Evolutionary conservation across 306 rosid species (phyloP).

Genomic region (Rosa lucieae): DNA sequence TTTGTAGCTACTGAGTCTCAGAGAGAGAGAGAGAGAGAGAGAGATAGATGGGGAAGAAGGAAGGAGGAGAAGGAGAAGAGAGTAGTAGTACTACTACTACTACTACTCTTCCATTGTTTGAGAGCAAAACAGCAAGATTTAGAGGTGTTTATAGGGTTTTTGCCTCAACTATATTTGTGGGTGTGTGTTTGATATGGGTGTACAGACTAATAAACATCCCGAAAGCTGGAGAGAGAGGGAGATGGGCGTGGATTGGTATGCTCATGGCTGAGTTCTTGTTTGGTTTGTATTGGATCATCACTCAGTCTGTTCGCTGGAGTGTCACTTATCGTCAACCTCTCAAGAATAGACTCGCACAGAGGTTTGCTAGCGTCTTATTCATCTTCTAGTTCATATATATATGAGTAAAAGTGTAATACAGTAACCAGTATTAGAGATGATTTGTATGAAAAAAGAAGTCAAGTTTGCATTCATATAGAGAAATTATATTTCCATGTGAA

Average conservation of each 20-base stretch:
- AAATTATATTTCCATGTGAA: neutral
- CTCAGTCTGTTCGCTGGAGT: slow-evolving; percentile 60
- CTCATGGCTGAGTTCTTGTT: slow-evolving; percentile 37
- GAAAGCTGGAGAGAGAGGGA: neutral
- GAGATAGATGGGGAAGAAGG: neutral
- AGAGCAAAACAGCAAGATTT: slow-evolving; percentile 37
- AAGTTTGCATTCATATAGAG: neutral
- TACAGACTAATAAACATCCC: slow-evolving; percentile 42
- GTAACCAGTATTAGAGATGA: neutral
- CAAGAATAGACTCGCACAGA: slow-evolving; percentile 38
- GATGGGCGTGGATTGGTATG: slow-evolving; percentile 46
- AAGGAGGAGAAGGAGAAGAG: neutral
- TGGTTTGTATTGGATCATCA: slow-evolving; percentile 59
- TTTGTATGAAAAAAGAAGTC: neutral
- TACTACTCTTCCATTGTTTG: slow-evolving; percentile 30
- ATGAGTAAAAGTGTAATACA: neutral
- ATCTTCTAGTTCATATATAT: neutral
- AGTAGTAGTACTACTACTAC: neutral
- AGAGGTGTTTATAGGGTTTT: slow-evolving; percentile 30
- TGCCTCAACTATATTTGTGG: slow-evolving; percentile 39
- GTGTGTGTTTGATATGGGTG: slow-evolving; percentile 43
- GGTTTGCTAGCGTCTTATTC: slow-evolving; percentile 27
- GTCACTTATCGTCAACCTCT: slow-evolving; percentile 31
- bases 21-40: too few relatives aligned
- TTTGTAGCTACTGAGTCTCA: neutral